Evolutionary conservation across 2,329 filamentous ascomycete genomes (phyloP).

Genomic region (Pestalotiopsis sp.): DNA sequence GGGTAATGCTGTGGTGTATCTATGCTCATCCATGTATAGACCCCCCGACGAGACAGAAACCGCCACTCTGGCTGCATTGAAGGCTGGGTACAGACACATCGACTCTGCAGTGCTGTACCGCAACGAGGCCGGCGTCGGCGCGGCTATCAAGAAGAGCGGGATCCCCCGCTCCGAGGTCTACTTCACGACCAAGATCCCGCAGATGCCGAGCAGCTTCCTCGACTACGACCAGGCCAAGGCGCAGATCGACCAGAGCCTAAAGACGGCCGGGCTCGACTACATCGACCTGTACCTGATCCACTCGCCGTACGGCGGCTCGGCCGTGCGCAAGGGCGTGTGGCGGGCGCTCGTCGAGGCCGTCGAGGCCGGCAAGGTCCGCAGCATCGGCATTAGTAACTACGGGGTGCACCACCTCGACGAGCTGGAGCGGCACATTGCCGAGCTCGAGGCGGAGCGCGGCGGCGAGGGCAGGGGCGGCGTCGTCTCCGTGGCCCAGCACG

Average conservation of each 20-base stretch:
- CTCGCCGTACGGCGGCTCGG: conserved; percentile 58
- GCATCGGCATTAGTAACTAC: conserved; percentile 65
- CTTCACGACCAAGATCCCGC: conserved; percentile 56
- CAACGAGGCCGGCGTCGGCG: conserved; percentile 50
- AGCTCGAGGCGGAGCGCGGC: conserved; percentile 58
- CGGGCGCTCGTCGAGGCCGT: conserved; percentile 62
- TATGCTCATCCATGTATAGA: conserved; percentile 17
- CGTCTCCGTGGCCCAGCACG: conserved; percentile 83
- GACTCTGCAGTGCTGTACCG: conserved; percentile 53
- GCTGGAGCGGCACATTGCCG: conserved; percentile 57
- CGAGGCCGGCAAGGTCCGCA: conserved; percentile 60
- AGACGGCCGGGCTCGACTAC: conserved; percentile 63
- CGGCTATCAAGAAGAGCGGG: conserved; percentile 38
- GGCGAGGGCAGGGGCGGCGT: conserved; percentile 67
- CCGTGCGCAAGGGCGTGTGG: conserved; percentile 60
- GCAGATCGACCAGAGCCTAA: conserved; percentile 63
- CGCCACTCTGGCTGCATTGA: conserved; percentile 43
- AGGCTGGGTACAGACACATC: conserved; percentile 56
- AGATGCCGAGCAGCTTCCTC: conserved; percentile 27
- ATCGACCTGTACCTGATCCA: conserved; percentile 67
- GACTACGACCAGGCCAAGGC: conserved; percentile 64
- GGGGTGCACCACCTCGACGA: conserved; percentile 63
- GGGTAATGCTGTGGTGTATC: not conserved
- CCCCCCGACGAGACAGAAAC: conserved; percentile 37
- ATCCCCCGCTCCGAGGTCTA: conserved; percentile 51